Base-by-base conservation (phyloP, 495 filamentous ascomycete species). In the Achaetomiella virescens region DNA sequence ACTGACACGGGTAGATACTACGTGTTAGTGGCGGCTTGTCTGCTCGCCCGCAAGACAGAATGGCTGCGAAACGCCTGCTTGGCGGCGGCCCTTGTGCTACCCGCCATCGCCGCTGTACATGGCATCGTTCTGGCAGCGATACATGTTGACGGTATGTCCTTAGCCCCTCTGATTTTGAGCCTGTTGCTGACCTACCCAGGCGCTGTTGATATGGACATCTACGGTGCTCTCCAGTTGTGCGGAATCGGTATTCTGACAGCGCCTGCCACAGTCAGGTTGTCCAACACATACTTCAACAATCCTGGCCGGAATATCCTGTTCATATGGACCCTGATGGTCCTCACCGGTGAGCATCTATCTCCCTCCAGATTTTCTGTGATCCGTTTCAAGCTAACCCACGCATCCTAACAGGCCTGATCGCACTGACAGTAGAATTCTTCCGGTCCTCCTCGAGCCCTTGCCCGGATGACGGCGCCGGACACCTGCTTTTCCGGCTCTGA, bases 131-230 rank as follows among this genome's bases (percentile, higher is more conserved):
- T 85, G 6, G 78, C 80, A 1, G 66, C 71, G 4, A 29, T 81
- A 22, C 80, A 84, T 62, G 64, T 74, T 20, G 64, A 76, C 35
- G 70, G 81, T 82, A 56, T 67, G 78, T 36, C 22, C 1, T n/a
- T 25, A 1, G 17, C 17, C 18, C 17, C 12, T 6, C 12, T 6
- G 2, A 1, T 15, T 25, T 25, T 12, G 4, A 6, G 47, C 29
- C 9, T 2, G 7, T n/a, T 2, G 20, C 31, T 48, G 40, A 41
- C 43, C n/a, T 14, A 8, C 11, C 35, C 48, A 82, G 80, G 68
- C 27, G 81, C 79, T 36, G 72, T 84, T 18, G 82, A 85, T 59
- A 81, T 85, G 81, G 82, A 85, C 61, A 68, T 85, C 5, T 85
- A 80, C 27, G 82, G 82, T 1, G 79, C 81, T 18, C 82, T 85